Evolutionary conservation across 495 filamentous ascomycete genomes (phyloP).

Genomic region (Baudoinia panamericana): DNA sequence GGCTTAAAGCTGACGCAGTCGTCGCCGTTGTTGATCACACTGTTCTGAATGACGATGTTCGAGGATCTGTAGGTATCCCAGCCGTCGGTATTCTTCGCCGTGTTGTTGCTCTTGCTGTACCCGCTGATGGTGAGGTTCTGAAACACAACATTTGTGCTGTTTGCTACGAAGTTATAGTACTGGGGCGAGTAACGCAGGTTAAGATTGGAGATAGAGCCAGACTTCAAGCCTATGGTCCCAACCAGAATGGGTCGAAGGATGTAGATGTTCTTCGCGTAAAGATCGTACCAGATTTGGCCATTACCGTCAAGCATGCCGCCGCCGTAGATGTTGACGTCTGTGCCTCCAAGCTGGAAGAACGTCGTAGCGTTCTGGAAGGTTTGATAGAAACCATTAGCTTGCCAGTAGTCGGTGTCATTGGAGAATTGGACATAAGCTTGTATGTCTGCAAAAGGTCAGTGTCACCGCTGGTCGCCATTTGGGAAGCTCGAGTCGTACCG

Average conservation of each 20-base stretch:
- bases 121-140: conserved; percentile 52
- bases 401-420: conserved; percentile 56
- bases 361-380: conserved; percentile 52
- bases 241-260: conserved; percentile 50
- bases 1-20: conserved; percentile 72
- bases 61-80: conserved; percentile 48
- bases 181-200: conserved; percentile 52
- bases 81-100: conserved; percentile 53
- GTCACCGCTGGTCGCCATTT: too few species aligned
- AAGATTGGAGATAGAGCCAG: conserved; percentile 45
- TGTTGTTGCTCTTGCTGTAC: conserved; percentile 37
- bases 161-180: conserved; percentile 57
- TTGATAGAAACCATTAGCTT: conserved; percentile 45
- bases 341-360: conserved; percentile 57
- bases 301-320: conserved; percentile 51
- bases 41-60: conserved; percentile 55
- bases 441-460: conserved; percentile 32
- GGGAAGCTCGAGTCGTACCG: too few species aligned
- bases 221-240: conserved; percentile 48
- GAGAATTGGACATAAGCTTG: conserved; percentile 46
- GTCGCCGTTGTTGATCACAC: conserved; percentile 54
- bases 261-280: conserved; percentile 40
- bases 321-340: conserved; percentile 56
- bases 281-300: conserved; percentile 59
- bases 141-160: conserved; percentile 52